Conservation (phyloP, 1,139 yeast genomes). For the Meyerozyma smithsonii region DNA sequence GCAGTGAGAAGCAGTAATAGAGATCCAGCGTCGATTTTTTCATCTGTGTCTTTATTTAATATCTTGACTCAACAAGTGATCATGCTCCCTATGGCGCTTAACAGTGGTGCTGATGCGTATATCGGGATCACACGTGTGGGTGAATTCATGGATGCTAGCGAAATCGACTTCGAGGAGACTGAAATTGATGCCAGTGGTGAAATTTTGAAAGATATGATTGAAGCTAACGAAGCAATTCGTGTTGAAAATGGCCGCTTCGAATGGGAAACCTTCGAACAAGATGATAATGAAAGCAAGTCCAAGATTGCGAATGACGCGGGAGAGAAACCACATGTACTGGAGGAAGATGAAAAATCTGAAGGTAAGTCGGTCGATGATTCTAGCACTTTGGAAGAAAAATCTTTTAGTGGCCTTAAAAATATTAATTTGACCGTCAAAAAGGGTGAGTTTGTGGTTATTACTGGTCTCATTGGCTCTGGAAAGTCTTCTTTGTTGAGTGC, state of each 20-base stretch:
- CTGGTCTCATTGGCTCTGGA: slow-evolving; percentile 50
- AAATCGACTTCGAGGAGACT: slow-evolving; percentile 17
- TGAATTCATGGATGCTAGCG: slow-evolving; percentile 28
- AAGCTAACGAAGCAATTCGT: slow-evolving; percentile 11
- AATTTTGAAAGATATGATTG: slow-evolving; percentile 11
- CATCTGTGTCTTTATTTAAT: slow-evolving; percentile 14
- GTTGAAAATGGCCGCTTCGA: slow-evolving; percentile 14
- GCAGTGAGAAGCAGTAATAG: slow-evolving; percentile 8
- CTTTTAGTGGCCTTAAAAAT: slow-evolving; percentile 15
- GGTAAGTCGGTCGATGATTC: slow-evolving; percentile 1
- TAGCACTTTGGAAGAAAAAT: slow-evolving; percentile 12
- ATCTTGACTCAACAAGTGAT: slow-evolving; percentile 10
- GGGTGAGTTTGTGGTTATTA: slow-evolving; percentile 42
- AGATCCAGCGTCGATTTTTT: slow-evolving; percentile 14
- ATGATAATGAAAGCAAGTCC: neutral
- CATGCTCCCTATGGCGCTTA: slow-evolving; percentile 12
- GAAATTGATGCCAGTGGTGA: slow-evolving; percentile 12
- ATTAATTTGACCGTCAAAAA: slow-evolving; percentile 32
- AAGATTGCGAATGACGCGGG: slow-evolving; percentile 7
- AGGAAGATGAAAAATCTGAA: slow-evolving; percentile 3
- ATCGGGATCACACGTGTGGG: slow-evolving; percentile 11
- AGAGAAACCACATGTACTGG: slow-evolving; percentile 6
- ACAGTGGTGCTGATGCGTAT: slow-evolving; percentile 11
- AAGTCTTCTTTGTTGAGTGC: slow-evolving; percentile 46
- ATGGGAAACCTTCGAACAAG: slow-evolving; percentile 20